Percentiles rank a stretch among this genome's conserved stretches.
phyloP scores from a whole-genome alignment of 148 eudicot species.

The Rhododendron kiyosumense region DNA sequence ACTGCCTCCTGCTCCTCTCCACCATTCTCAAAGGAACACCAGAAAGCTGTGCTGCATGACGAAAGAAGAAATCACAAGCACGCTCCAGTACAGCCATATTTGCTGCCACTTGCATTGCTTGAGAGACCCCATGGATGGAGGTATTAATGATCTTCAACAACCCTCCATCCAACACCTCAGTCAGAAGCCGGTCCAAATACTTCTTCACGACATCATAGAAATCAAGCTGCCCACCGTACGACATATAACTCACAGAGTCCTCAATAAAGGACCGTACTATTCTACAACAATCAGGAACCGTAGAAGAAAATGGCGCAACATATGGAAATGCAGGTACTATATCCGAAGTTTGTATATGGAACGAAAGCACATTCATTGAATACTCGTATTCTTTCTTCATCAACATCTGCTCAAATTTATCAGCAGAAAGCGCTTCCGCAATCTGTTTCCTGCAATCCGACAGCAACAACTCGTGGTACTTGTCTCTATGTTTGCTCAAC shows the following conservation, averaged over 20 bases:
- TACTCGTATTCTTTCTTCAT: conserved; percentile 98
- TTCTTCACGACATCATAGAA: conserved; percentile 90
- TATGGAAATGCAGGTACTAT: conserved; percentile 87
- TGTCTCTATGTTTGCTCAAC: conserved; percentile 93
- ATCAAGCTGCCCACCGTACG: conserved; percentile 94
- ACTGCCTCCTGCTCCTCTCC: conserved; percentile 80
- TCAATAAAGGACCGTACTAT: conserved; percentile 90
- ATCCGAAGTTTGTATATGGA: conserved; percentile 87
- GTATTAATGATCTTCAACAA: conserved; percentile 64
- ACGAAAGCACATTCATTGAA: conserved; percentile 89
- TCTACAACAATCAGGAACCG: conserved; percentile 95
- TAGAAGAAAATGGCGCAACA: conserved; percentile 90
- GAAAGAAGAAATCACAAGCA: conserved; percentile 95
- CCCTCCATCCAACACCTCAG: conserved; percentile 77
- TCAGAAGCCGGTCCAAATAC: conserved; percentile 83
- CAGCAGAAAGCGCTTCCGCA: conserved; percentile 65
- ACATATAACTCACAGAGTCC: conserved; percentile 97
- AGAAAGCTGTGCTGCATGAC: conserved; percentile 93
- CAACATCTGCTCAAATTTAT: conserved; percentile 91
- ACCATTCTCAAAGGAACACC: conserved; percentile 93
- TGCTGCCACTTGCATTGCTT: conserved; percentile 96
- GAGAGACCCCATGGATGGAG: conserved; percentile 75
- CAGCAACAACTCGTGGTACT: conserved; percentile 84
- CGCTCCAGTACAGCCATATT: conserved; percentile 97
- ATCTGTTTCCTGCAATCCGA: conserved; percentile 93